Conservation (phyloP, 2,329 filamentous ascomycete genomes). For the Nigrospora oryzae region DNA sequence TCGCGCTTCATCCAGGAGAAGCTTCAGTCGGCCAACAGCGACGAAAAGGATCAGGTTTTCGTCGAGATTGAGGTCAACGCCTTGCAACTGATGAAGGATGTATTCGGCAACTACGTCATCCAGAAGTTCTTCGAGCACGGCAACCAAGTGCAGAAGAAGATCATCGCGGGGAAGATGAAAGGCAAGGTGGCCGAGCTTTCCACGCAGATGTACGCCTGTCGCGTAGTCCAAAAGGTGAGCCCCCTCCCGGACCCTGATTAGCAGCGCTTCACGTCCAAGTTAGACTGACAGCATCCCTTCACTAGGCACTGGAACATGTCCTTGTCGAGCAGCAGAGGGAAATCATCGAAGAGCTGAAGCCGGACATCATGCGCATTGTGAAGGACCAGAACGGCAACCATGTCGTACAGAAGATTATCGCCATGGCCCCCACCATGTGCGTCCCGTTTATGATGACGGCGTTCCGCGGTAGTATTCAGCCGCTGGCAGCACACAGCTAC, state of each 20-base stretch:
- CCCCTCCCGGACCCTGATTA: background rate
- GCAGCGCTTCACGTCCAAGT: background rate
- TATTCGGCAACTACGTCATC: constrained; percentile 97
- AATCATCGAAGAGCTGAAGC: constrained; percentile 75
- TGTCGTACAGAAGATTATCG: constrained; percentile 89
- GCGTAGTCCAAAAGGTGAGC: constrained; percentile 84
- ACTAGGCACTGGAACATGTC: constrained; percentile 79
- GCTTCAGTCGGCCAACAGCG: constrained; percentile 84
- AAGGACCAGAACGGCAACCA: constrained; percentile 92
- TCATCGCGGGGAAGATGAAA: constrained; percentile 79
- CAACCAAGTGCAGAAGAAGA: constrained; percentile 85
- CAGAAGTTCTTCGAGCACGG: constrained; percentile 97
- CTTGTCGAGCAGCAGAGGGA: constrained; percentile 84
- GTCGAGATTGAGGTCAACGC: constrained; percentile 77
- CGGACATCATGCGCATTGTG: constrained; percentile 67
- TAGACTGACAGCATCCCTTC: background rate
- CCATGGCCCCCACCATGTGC: constrained; percentile 66
- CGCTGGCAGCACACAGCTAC: constrained; percentile 70
- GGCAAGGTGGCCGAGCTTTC: constrained; percentile 75
- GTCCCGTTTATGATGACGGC: constrained; percentile 80
- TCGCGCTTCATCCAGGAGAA: constrained; percentile 94
- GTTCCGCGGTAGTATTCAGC: constrained; percentile 66
- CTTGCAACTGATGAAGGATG: constrained; percentile 85
- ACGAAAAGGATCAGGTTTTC: constrained; percentile 90
- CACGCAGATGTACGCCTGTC: constrained; percentile 83